phyloP scores from a whole-genome alignment of 2,329 filamentous ascomycete genomes.

The Sporothrix schenckii region DNA sequence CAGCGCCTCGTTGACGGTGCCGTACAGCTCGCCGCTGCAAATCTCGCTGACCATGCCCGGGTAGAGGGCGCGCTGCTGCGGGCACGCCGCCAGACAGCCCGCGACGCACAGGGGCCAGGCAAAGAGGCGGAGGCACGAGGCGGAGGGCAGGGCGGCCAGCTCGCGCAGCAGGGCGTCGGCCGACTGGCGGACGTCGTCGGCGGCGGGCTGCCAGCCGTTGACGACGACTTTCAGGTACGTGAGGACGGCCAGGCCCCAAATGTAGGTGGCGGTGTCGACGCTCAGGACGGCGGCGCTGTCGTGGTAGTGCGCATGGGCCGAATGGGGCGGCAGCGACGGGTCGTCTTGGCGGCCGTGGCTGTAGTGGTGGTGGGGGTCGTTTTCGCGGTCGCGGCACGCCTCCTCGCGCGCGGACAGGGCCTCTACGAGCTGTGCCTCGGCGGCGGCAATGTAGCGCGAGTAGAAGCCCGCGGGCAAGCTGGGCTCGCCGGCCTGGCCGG shows the following conservation, averaged over 20 bases:
- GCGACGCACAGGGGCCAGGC: constrained; percentile 46
- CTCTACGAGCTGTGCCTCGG: background rate
- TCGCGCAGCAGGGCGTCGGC: constrained; percentile 36
- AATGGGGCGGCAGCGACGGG: background rate
- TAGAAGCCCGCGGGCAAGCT: constrained; percentile 27
- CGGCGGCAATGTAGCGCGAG: constrained; percentile 23
- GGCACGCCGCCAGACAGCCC: constrained; percentile 44
- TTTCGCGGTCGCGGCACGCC: background rate
- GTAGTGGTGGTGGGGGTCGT: background rate
- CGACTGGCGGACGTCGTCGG: constrained; percentile 31
- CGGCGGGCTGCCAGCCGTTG: constrained; percentile 50
- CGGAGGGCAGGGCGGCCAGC: constrained; percentile 38
- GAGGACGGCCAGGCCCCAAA: constrained; percentile 55
- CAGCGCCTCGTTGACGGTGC: constrained; percentile 50
- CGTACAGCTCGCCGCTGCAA: constrained; percentile 51
- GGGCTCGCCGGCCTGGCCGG: background rate
- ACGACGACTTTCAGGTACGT: constrained; percentile 55
- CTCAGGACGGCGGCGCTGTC: constrained; percentile 16
- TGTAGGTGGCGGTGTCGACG: constrained; percentile 38
- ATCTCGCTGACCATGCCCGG: constrained; percentile 48
- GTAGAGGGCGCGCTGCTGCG: constrained; percentile 44
- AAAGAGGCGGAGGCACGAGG: constrained; percentile 41
- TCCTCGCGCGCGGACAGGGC: background rate
- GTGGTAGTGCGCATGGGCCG: background rate
- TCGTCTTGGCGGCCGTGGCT: background rate